Base-by-base conservation (phyloP, 1,284 basidiomycete genomes). In the Wolfiporia cocos region DNA sequence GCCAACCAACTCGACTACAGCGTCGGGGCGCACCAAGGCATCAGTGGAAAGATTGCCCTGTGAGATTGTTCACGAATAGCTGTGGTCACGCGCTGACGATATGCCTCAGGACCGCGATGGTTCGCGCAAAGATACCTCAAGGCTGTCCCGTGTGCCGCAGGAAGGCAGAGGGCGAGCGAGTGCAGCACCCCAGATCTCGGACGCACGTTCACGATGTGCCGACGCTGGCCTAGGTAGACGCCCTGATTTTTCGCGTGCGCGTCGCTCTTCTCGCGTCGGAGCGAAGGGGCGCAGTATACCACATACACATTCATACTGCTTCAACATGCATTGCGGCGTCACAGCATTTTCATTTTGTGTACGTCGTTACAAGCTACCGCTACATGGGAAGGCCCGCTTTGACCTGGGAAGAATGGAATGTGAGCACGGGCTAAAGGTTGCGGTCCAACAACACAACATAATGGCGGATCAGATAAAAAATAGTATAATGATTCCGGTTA, bases 401-500 rank as follows among this genome's bases (percentile, higher is more conserved):
- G n/a, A n/a, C n/a, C n/a, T n/a, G n/a, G n/a, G n/a, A n/a, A n/a
- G n/a, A n/a, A n/a, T n/a, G n/a, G n/a, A n/a, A n/a, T n/a, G n/a
- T n/a, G n/a, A n/a, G n/a, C n/a, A n/a, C n/a, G n/a, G n/a, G n/a
- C n/a, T n/a, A n/a, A n/a, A n/a, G n/a, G n/a, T n/a, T n/a, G n/a
- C n/a, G n/a, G n/a, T n/a, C n/a, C n/a, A n/a, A n/a, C n/a, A n/a
- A n/a, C n/a, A n/a, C 26, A 29, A 29, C 26, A 29, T 29, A 14
- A 9, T 29, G 7, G 7, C 14, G 9, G 9, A 29, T 29, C n/a
- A 29, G n/a, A 29, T n/a, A 29, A 9, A 82, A 70, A 70, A 70
- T 35, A 70, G 38, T 69, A 80, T 80, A 79, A 81, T 85, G 83
- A 86, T 86, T 86, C 83, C 83, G 83, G 83, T 76, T 83, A 84